Percentiles rank a stretch among this genome's conserved stretches.
Conservation (phyloP, 768 basidiomycete species). For the Phanerochaete sordida region DNA sequence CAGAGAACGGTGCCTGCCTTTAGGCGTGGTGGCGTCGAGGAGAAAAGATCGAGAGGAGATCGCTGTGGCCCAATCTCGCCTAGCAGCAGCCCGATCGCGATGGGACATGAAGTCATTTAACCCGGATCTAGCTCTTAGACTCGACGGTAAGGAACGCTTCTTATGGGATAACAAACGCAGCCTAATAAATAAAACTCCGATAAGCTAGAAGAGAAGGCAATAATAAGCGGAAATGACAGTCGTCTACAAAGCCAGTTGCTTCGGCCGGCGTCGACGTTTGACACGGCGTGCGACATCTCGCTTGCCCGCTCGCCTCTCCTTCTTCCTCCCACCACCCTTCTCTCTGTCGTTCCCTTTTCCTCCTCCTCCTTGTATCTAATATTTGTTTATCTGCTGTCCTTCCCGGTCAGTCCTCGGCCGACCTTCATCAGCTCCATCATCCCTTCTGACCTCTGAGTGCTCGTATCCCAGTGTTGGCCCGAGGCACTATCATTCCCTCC, state of each 20-base stretch:
- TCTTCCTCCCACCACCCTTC: background rate
- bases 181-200: background rate
- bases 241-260: background rate
- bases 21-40: background rate
- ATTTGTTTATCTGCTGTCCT: background rate
- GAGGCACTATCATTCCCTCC: background rate
- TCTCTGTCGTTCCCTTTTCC: background rate
- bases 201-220: background rate
- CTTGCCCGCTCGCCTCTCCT: background rate
- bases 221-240: background rate
- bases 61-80: background rate
- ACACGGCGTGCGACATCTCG: background rate
- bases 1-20: background rate
- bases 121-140: background rate
- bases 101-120: no score
- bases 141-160: background rate
- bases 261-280: constrained; percentile 1
- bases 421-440: background rate
- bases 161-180: background rate
- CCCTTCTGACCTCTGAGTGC: background rate
- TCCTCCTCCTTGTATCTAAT: constrained; percentile 3
- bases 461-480: background rate
- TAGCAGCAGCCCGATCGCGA: background rate
- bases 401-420: constrained; percentile 1
- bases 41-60: background rate